phyloP scores from a whole-genome alignment of 768 basidiomycete genomes.

The Suillus variegatus region DNA sequence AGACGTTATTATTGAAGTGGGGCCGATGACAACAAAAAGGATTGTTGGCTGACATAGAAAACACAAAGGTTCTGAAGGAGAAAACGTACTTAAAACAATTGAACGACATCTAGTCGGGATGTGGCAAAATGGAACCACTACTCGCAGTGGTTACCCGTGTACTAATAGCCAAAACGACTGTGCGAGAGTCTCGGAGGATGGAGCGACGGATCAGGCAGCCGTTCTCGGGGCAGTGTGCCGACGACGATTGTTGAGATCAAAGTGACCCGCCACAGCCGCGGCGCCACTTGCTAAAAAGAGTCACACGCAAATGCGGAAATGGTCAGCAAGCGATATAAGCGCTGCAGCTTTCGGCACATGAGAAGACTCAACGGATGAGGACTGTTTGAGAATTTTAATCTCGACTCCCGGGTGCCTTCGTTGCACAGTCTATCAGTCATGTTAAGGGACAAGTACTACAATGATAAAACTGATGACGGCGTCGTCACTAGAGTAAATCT shows the following conservation, averaged over 20 bases:
- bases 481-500: constrained; percentile 4
- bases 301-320: not conserved
- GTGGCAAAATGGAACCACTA: not conserved
- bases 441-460: not conserved
- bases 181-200: constrained; percentile 7
- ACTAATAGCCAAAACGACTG: not conserved
- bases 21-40: not conserved
- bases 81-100: not conserved
- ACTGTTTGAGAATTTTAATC: not conserved
- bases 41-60: not conserved
- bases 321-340: not conserved
- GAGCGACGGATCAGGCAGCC: constrained; percentile 7
- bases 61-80: not conserved
- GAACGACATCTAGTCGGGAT: not conserved
- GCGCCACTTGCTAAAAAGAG: constrained; percentile 7
- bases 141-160: not conserved
- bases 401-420: not conserved
- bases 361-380: not conserved
- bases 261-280: not conserved
- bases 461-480: not conserved
- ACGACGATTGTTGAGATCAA: constrained; percentile 6
- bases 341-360: not conserved
- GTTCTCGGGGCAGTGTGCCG: constrained; percentile 9
- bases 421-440: not conserved
- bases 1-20: not conserved